Evolutionary conservation across 2,329 filamentous ascomycete species (phyloP), one percentile per base, ranked within the genome.

Genomic region (Salinomyces thailandicus): DNA sequence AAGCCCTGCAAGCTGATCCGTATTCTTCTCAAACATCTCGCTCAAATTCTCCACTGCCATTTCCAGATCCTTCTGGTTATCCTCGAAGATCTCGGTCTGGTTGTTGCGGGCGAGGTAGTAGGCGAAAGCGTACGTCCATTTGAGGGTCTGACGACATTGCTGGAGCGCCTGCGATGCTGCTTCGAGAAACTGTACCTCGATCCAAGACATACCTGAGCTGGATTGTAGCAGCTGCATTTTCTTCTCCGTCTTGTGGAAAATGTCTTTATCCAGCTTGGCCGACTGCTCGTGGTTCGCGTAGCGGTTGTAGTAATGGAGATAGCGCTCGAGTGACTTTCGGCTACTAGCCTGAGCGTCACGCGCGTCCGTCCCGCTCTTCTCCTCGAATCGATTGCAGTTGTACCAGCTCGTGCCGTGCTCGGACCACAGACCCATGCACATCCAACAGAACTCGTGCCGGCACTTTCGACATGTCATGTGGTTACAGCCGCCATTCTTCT

Each of bases 361-460:
- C 4, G 91, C 91, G 38, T 95, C 87, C 0, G 77, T 71, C 2
- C 91, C 91, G 47, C 85, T 93, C 71, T 91, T 95, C 65, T 96
- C 91, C 57, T 98, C 91, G 52, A 81, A 98, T 6, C 91, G 74
- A 58, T 94, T 98, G 72, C 91, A 98, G 62, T 94, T 98, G 69
- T 98, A 98, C 91, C 91, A 98, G 63, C 85, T 94, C 3, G 89
- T 98, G 45, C 91, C 91, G 58, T 98, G 91, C 62, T 98, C 91
- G 1, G 86, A 93, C 91, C 91, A 98, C 1, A 94, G 69, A 0
- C 91, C 91, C 91, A 98, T 98, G 56, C 91, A 98, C 83, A 98
- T 96, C 91, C 91, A 98, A 65, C 91, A 98, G 55, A 98, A 95
- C 55, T 95, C 87, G 55, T 95, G 80, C 54, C 86, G 85, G 67